Percentiles rank a stretch among this genome's conserved stretches.
Evolutionary conservation across 2,329 filamentous ascomycete genomes (phyloP).

Genomic region (Helotiales sp.): DNA sequence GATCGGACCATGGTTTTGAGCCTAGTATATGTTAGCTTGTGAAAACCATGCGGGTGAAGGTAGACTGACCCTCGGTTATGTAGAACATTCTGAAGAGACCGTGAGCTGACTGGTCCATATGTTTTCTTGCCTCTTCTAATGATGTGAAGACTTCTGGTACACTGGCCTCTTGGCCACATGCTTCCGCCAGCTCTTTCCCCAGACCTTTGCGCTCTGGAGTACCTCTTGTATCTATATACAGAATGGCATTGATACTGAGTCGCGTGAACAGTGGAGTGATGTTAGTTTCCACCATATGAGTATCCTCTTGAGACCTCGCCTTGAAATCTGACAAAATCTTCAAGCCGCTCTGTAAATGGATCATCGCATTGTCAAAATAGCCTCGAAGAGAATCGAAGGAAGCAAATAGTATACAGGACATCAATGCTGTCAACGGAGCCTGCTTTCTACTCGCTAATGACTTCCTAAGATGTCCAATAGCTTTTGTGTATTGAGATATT

Average conservation of each 20-base stretch:
- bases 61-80: conserved; percentile 20
- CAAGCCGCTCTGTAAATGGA: conserved; percentile 33
- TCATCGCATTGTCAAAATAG: conserved; percentile 28
- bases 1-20: conserved; percentile 16
- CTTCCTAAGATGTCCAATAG: conserved; percentile 28
- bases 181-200: conserved; percentile 18
- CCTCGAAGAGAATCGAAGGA: conserved; percentile 34
- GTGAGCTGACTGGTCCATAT: conserved; percentile 25
- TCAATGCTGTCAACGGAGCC: conserved; percentile 26
- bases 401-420: conserved; percentile 34
- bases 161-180: conserved; percentile 11
- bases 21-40: conserved; percentile 8
- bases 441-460: conserved; percentile 26
- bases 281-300: conserved; percentile 24
- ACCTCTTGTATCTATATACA: conserved; percentile 30
- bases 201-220: conserved; percentile 20
- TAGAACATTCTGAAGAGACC: conserved; percentile 30
- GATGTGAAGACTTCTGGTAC: conserved; percentile 24
- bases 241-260: conserved; percentile 30
- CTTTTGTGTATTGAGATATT: conserved; percentile 33
- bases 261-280: conserved; percentile 30
- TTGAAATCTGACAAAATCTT: conserved; percentile 28
- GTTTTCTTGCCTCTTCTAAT: conserved; percentile 26
- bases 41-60: too few relatives aligned
- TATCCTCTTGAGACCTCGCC: conserved; percentile 9